Percentiles rank a stretch among this genome's conserved stretches.
Conservation (phyloP, 805 yeast genomes). For the Candida coquimbonensis region DNA sequence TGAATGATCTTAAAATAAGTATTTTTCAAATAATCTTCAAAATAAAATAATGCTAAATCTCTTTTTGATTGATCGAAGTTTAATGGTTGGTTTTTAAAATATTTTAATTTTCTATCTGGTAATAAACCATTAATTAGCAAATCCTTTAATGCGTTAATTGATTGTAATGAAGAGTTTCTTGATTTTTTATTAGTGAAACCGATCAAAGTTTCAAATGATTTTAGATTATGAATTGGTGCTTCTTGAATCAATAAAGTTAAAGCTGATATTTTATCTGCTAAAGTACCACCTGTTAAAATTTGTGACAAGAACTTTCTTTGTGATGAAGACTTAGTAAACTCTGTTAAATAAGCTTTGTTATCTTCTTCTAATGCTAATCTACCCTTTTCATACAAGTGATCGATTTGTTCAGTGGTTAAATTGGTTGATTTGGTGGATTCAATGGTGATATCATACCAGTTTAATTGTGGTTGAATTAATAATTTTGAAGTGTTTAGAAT, state of each 20-base stretch:
- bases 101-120: conserved; percentile 75
- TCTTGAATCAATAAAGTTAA: conserved; percentile 89
- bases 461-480: conserved; percentile 51
- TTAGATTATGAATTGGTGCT: conserved; percentile 84
- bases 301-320: conserved; percentile 86
- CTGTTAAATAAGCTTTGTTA: conserved; percentile 62
- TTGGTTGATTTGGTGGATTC: conserved; percentile 23
- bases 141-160: conserved; percentile 86
- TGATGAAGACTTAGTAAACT: conserved; percentile 66
- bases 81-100: conserved; percentile 69
- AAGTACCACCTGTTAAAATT: conserved; percentile 85
- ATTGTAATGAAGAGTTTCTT: conserved; percentile 86
- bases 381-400: conserved; percentile 59
- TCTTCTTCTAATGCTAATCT: conserved; percentile 60
- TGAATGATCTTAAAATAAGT: conserved; percentile 70
- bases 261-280: conserved; percentile 92
- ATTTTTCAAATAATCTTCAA: conserved; percentile 83
- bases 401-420: conserved; percentile 46
- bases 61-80: conserved; percentile 38
- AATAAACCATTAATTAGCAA: conserved; percentile 75
- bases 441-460: conserved; percentile 68
- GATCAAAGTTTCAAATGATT: conserved; percentile 73
- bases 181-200: conserved; percentile 84
- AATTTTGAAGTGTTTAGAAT: conserved; percentile 52
- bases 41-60: conserved; percentile 68